Base-by-base conservation (phyloP, 495 filamentous ascomycete genomes). In the Aspergillus taichungensis region DNA sequence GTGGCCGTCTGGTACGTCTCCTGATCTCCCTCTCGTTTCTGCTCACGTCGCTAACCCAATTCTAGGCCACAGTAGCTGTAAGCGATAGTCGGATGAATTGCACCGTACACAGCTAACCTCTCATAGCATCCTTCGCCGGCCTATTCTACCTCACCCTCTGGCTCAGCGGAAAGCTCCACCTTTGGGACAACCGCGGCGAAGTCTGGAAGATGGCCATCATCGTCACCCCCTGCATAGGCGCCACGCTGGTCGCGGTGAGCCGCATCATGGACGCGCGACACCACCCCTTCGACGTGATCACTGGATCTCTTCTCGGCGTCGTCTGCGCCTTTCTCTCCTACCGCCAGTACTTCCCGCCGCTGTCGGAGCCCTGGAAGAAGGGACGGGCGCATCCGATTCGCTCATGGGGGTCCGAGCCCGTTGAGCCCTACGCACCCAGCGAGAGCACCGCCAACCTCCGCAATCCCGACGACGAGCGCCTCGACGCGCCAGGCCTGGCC, bases 221-320 rank as follows among this genome's bases (percentile, higher is more conserved):
- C 45, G 68, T 88, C 47, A 61, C 86, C 4, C 77, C 77, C 7
- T 67, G 69, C 30, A 62, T 80, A 18, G 75, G 55, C 11, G 77
- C 77, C 7, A 71, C 73, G 8, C 64, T 79, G 3, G 67, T 80
- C 32, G 75, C 76, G 6, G 72, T 75, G 29, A 67, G 66, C 30
- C 73, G 77, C 18, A 79, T 78, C 40, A 79, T 88, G 73, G 88
- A 95, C 57, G 88, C 84, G 55, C 75, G 87, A 7, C 88, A 95
- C 53, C 87, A 94, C 64, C 85, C 83, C 9, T 94, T 95, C 63
- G 88, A 95, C 47, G 88, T 94, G 35, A 71, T 95, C 14, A 85
- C 83, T 24, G 87, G 88, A 6, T 82, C 75, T 13, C 55, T 84
- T 2, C 77, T 90, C 37, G 85, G 85, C 3, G 53, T 71, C 13